Conservation (phyloP, 129 eudicot genomes). For the Dittrichia graveolens region DNA sequence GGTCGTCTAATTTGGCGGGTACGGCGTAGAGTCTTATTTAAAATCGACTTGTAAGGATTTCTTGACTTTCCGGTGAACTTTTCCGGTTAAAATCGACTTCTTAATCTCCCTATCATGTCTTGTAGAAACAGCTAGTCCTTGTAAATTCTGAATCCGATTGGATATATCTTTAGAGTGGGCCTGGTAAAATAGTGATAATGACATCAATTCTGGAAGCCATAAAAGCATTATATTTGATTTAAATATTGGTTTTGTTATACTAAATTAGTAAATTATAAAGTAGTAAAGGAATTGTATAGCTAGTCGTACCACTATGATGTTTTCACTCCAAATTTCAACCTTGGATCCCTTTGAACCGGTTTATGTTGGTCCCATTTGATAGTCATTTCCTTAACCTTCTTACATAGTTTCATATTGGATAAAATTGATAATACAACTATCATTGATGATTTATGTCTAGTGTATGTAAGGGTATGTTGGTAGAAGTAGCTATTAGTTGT, state of each 20-base stretch:
- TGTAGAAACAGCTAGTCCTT: constrained; percentile 25
- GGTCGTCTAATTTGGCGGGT: not conserved
- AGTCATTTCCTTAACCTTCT: too few relatives aligned
- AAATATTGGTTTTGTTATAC: too few relatives aligned
- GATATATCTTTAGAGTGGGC: constrained; percentile 2
- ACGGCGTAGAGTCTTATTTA: too few relatives aligned
- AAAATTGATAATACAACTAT: not conserved
- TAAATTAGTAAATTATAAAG: not conserved
- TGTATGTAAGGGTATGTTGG: too few relatives aligned
- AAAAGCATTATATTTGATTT: not conserved
- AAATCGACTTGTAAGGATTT: not conserved
- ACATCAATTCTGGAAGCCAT: not conserved
- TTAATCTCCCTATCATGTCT: not conserved
- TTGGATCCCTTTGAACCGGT: constrained; percentile 28
- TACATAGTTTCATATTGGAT: constrained; percentile 2
- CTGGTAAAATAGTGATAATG: not conserved
- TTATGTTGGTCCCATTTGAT: constrained; percentile 19
- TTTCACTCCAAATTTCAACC: constrained; percentile 2
- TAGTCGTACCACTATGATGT: not conserved
- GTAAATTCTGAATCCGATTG: constrained; percentile 6
- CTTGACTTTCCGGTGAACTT: constrained; percentile 17
- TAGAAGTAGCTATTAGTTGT: too few relatives aligned
- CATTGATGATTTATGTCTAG: too few relatives aligned
- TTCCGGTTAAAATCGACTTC: constrained; percentile 23
- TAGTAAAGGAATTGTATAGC: not conserved